Percentiles rank a stretch among this genome's conserved stretches.
phyloP scores from a whole-genome alignment of 2,329 filamentous ascomycete genomes.

The Fusarium torulosum region DNA sequence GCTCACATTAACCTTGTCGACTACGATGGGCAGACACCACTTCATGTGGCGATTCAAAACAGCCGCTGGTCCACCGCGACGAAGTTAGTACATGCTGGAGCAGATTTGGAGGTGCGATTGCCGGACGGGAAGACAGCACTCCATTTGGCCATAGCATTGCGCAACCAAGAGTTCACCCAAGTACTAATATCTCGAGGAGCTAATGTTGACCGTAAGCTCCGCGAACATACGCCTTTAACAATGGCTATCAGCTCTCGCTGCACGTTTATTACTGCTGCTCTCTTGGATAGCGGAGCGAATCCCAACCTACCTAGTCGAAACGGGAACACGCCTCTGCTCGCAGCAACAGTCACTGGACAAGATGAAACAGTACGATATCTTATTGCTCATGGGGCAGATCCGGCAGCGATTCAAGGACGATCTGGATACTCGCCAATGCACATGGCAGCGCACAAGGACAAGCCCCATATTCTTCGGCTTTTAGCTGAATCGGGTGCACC shows the following conservation, averaged over 20 bases:
- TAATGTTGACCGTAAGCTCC: constrained; percentile 44
- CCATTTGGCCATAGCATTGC: constrained; percentile 46
- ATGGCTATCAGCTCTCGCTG: constrained; percentile 47
- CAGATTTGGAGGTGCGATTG: constrained; percentile 44
- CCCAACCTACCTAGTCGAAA: constrained; percentile 45
- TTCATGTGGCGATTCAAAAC: constrained; percentile 45
- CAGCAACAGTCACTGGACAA: constrained; percentile 46
- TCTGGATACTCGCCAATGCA: constrained; percentile 48
- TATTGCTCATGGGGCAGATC: constrained; percentile 45
- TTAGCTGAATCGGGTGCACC: constrained; percentile 42
- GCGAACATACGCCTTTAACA: constrained; percentile 47
- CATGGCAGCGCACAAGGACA: constrained; percentile 49
- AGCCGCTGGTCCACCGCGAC: constrained; percentile 43
- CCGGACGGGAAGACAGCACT: constrained; percentile 48
- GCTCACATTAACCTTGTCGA: constrained; percentile 45
- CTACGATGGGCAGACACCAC: constrained; percentile 45
- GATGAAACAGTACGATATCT: constrained; percentile 49
- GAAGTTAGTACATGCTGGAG: constrained; percentile 46
- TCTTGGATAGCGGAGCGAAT: constrained; percentile 46
- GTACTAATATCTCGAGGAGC: constrained; percentile 46
- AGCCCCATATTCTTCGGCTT: constrained; percentile 42
- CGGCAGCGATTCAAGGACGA: constrained; percentile 37
- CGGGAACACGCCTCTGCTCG: constrained; percentile 47
- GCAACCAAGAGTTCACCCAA: constrained; percentile 48
- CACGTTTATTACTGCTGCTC: constrained; percentile 46